Conservation (phyloP, 2,329 filamentous ascomycete species). For the Proliferodiscus dingleyae region DNA sequence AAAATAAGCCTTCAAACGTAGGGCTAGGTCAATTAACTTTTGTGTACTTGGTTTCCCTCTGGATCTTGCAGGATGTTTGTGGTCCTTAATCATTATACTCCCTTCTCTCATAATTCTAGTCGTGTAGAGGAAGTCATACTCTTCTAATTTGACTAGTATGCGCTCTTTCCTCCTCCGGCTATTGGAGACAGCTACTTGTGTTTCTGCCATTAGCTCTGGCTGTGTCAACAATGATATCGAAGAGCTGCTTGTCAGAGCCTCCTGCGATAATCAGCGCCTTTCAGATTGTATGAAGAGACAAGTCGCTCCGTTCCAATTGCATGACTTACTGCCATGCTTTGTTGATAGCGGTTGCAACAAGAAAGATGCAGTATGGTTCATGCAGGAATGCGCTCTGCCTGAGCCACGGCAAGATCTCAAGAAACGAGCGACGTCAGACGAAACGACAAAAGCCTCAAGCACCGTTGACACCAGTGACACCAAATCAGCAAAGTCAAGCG, state of each 20-base stretch:
- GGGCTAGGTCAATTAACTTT: neutral
- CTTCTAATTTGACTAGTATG: conserved; percentile 16
- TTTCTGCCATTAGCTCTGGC: conserved; percentile 14
- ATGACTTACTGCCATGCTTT: conserved; percentile 23
- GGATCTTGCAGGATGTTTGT: neutral
- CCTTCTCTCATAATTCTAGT: neutral
- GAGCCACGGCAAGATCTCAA: conserved; percentile 16
- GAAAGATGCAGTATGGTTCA: conserved; percentile 21
- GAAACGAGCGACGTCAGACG: conserved; percentile 5
- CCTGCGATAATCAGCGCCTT: conserved; percentile 21
- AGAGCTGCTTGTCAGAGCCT: conserved; percentile 16
- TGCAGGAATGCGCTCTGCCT: conserved; percentile 14
- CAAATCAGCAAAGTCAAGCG: too few relatives aligned
- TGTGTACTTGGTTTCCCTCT: neutral
- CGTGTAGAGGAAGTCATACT: neutral
- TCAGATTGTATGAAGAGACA: conserved; percentile 17
- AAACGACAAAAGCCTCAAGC: neutral
- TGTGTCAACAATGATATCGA: conserved; percentile 18
- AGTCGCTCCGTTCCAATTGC: conserved; percentile 12
- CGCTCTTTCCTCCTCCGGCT: conserved; percentile 17
- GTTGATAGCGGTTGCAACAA: conserved; percentile 19
- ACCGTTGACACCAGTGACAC: neutral
- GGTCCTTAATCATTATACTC: neutral
- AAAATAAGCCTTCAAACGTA: conserved; percentile 3
- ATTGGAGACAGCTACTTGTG: conserved; percentile 14